phyloP scores from a whole-genome alignment of 176 grass and related monocot genomes.

The Eragrostis nindensis region DNA sequence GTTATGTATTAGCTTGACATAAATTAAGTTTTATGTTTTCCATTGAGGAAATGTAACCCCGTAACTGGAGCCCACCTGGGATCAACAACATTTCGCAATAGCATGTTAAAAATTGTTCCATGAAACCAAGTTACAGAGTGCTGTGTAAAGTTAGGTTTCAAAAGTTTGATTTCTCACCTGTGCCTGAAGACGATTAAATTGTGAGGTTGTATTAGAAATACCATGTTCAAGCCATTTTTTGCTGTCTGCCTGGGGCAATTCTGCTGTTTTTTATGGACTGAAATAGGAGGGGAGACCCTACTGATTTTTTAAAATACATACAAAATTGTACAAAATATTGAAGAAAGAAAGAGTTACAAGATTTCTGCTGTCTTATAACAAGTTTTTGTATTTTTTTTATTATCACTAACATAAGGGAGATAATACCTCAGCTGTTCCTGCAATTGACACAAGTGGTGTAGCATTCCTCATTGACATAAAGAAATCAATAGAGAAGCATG shows the following conservation, averaged over 20 bases:
- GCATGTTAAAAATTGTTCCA: too few species aligned
- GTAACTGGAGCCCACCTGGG: too few species aligned
- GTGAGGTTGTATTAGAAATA: neutral
- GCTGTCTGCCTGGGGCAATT: neutral
- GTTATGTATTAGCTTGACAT: neutral
- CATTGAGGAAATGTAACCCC: too few species aligned
- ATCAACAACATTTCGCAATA: too few species aligned
- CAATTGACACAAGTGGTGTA: constrained; percentile 85
- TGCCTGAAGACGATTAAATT: neutral
- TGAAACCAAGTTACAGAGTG: too few species aligned
- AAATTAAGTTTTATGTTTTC: too few species aligned
- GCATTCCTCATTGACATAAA: constrained; percentile 82
- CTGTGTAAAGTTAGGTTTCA: neutral
- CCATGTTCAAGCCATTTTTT: neutral
- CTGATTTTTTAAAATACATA: too few species aligned
- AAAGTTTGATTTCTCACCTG: neutral
- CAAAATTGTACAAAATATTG: too few species aligned
- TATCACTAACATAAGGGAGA: constrained; percentile 1
- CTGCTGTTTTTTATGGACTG: too few species aligned
- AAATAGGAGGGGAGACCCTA: too few species aligned
- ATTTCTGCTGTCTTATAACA: neutral
- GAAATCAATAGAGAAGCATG: constrained; percentile 70
- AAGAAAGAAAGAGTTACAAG: too few species aligned
- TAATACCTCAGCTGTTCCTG: constrained; percentile 56
- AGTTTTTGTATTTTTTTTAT: neutral